phyloP scores from a whole-genome alignment of 805 yeast species.

The Candida broadrunensis region DNA sequence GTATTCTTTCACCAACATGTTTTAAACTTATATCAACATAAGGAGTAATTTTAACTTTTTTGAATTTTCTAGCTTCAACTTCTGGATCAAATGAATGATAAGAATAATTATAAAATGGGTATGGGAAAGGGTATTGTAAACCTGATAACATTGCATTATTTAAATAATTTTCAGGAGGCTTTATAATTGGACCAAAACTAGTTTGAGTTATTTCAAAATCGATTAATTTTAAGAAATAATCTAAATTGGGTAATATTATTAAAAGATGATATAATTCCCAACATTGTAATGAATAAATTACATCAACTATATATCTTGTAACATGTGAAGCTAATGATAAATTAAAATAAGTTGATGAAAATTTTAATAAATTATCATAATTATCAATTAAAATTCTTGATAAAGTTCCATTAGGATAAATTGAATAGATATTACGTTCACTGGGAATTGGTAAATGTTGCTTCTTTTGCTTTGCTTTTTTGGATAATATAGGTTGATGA shows the following conservation, averaged over 20 bases:
- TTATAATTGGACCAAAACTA: slow-evolving; percentile 34
- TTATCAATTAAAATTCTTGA: slow-evolving; percentile 39
- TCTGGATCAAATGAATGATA: slow-evolving; percentile 34
- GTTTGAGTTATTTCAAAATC: slow-evolving; percentile 34
- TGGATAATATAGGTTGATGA: slow-evolving; percentile 1
- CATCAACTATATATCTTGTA: slow-evolving; percentile 37
- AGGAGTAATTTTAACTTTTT: slow-evolving; percentile 25
- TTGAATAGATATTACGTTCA: not conserved
- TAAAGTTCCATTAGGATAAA: slow-evolving; percentile 34
- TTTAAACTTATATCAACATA: slow-evolving; percentile 35
- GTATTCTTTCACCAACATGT: slow-evolving; percentile 5
- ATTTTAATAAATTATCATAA: slow-evolving; percentile 24
- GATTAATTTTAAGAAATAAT: slow-evolving; percentile 29
- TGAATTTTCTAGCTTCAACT: slow-evolving; percentile 22
- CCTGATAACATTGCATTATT: slow-evolving; percentile 36
- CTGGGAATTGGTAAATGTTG: slow-evolving; percentile 1
- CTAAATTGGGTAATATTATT: slow-evolving; percentile 27
- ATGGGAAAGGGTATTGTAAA: slow-evolving; percentile 43
- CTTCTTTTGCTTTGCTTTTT: not conserved
- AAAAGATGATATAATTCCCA: slow-evolving; percentile 45
- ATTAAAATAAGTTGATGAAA: slow-evolving; percentile 34
- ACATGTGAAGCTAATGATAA: slow-evolving; percentile 34
- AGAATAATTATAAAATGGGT: slow-evolving; percentile 43
- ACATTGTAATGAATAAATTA: slow-evolving; percentile 36
- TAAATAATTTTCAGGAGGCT: slow-evolving; percentile 38